Evolutionary conservation across 768 basidiomycete species (phyloP).

Genomic region (Leccinum arenicola): DNA sequence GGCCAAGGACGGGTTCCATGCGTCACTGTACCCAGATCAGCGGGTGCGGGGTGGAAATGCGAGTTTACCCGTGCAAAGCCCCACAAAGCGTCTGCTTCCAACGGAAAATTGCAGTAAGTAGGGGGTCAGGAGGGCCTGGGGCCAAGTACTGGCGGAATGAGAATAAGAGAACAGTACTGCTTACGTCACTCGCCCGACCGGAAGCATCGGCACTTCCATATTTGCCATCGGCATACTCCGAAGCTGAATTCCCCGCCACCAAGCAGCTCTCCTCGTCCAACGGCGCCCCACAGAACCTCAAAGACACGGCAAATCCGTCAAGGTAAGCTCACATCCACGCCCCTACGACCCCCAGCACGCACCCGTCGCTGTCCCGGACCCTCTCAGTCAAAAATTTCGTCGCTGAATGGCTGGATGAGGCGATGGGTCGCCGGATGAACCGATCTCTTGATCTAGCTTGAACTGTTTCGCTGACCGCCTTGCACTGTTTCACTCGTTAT

Average conservation of each 20-base stretch:
- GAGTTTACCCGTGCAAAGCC: no score
- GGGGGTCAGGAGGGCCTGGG: no score
- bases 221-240: constrained; percentile 26
- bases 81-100: no score
- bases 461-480: constrained; percentile 18
- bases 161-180: no score
- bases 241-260: constrained; percentile 25
- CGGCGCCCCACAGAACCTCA: constrained; percentile 17
- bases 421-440: constrained; percentile 36
- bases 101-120: no score
- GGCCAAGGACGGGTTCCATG: no score
- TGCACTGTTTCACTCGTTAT: background rate
- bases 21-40: no score
- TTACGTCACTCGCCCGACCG: background rate
- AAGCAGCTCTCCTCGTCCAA: constrained; percentile 12
- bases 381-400: constrained; percentile 5
- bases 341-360: constrained; percentile 9
- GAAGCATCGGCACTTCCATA: constrained; percentile 10
- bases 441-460: constrained; percentile 19
- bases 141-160: no score
- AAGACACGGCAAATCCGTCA: constrained; percentile 45
- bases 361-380: constrained; percentile 2
- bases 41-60: no score
- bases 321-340: constrained; percentile 51
- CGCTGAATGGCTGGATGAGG: constrained; percentile 42